Conservation (phyloP, 164 flowering plant species). For the Tinospora cordifolia region DNA sequence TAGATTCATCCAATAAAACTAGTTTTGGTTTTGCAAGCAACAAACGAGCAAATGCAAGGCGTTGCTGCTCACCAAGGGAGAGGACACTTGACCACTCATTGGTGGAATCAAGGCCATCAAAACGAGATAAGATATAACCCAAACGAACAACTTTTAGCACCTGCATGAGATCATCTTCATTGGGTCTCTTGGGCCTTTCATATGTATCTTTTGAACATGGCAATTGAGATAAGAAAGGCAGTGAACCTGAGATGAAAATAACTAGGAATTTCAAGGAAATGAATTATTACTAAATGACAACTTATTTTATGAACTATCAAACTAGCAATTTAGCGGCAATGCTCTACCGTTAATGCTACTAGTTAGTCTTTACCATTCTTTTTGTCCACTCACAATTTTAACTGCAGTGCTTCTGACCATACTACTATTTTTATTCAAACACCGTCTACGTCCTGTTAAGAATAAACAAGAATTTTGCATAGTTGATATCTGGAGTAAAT, state of each 20-base stretch:
- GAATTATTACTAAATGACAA: not conserved
- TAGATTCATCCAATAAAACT: constrained; percentile 85
- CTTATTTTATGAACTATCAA: not conserved
- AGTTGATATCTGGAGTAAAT: no score
- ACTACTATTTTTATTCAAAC: no score
- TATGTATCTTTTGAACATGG: constrained; percentile 16
- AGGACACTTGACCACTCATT: constrained; percentile 94
- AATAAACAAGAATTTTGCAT: no score
- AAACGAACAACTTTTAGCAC: constrained; percentile 76
- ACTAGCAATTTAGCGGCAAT: no score
- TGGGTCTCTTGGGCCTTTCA: constrained; percentile 38
- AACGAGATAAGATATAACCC: constrained; percentile 60
- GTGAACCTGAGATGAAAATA: constrained; percentile 33
- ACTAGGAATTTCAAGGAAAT: not conserved
- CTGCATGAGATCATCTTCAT: constrained; percentile 50
- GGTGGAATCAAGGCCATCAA: constrained; percentile 53
- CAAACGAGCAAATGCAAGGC: constrained; percentile 89
- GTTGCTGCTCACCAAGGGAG: constrained; percentile 98
- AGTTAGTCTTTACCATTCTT: no score
- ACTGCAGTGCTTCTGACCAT: no score
- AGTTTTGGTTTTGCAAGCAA: constrained; percentile 74
- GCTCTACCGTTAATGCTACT: no score
- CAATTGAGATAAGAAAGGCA: constrained; percentile 45
- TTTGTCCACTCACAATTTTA: no score
- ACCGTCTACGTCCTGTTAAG: no score